These are phyloP conservation scores for Debaryomyces udenii DNA, from an alignment of 1,139 yeast genomes.

Conservation along the genomic window DNA sequence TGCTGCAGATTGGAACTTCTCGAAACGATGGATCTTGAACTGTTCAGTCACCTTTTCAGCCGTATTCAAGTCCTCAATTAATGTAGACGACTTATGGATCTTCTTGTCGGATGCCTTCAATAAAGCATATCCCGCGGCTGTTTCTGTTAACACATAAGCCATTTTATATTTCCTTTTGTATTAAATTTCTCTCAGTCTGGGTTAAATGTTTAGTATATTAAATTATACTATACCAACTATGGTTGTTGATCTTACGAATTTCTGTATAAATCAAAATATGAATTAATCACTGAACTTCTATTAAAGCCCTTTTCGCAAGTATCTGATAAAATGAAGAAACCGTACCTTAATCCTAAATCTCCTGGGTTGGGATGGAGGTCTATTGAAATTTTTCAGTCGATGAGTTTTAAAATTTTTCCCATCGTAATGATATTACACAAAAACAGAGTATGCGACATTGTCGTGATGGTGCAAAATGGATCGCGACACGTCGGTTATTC, in stretches of 20 bases:
- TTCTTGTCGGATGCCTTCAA: conserved; percentile 97
- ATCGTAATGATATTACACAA: conserved; percentile 5
- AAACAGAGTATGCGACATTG: conserved; percentile 3
- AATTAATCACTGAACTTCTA: too few species aligned
- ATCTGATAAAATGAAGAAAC: conserved; percentile 6
- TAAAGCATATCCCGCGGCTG: conserved; percentile 98
- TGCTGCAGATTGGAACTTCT: conserved; percentile 92
- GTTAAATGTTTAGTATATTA: neutral
- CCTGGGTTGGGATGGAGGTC: neutral
- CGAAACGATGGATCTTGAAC: conserved; percentile 92
- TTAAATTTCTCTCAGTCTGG: conserved; percentile 1
- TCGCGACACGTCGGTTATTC: conserved; percentile 10
- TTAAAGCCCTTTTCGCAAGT: conserved; percentile 3
- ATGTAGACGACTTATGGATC: conserved; percentile 79
- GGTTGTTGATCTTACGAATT: too few species aligned
- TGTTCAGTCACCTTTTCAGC: conserved; percentile 79
- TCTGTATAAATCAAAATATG: too few species aligned
- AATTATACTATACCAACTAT: too few species aligned
- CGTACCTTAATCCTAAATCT: conserved; percentile 6
- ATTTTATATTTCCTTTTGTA: conserved; percentile 33
- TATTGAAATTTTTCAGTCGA: conserved; percentile 21
- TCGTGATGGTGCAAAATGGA: conserved; percentile 9
- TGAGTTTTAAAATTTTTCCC: conserved; percentile 26
- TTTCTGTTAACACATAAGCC: conserved; percentile 96
- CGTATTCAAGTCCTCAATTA: conserved; percentile 76